phyloP scores from a whole-genome alignment of 345 rosid species.

The Mallotus nudiflorus region DNA sequence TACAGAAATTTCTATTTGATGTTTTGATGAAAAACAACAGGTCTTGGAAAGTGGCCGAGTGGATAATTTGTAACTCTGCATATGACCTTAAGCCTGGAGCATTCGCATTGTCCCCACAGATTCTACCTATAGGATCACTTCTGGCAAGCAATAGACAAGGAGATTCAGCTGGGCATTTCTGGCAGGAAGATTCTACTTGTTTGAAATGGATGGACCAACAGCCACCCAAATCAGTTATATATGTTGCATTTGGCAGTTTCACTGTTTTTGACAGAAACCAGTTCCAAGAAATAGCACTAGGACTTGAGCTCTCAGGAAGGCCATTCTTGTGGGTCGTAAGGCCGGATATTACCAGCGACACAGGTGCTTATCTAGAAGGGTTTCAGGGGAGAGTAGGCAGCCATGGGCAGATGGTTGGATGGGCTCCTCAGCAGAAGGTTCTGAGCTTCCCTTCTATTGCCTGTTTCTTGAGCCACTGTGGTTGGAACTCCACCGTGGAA shows the following conservation, averaged over 20 bases:
- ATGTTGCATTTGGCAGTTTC: conserved; percentile 8
- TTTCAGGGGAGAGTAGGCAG: conserved; percentile 6
- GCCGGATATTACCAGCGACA: background rate
- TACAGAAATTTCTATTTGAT: background rate
- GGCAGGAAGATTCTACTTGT: conserved; percentile 6
- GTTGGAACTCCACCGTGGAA: conserved; percentile 14
- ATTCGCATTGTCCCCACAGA: background rate
- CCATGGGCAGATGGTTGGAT: background rate
- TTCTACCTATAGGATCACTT: conserved; percentile 11
- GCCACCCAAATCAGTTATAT: background rate
- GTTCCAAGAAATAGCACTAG: conserved; percentile 10
- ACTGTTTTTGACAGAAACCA: conserved; percentile 1
- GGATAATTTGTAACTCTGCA: conserved; percentile 13
- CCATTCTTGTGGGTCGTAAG: conserved; percentile 4
- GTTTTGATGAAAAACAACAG: background rate
- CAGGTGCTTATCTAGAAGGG: background rate
- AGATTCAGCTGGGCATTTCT: background rate
- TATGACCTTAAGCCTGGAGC: conserved; percentile 11
- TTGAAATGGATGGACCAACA: conserved; percentile 12
- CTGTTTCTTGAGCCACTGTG: conserved; percentile 11
- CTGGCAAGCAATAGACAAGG: conserved; percentile 5
- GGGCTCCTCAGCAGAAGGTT: conserved; percentile 15
- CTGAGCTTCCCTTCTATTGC: background rate
- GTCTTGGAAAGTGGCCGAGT: background rate
- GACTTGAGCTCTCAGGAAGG: conserved; percentile 8